These are phyloP conservation scores for Cucumis sativus DNA, from an alignment of 306 rosid species.

Conservation along the genomic window Cucumber_9930_V3 NC_026660.2:10680001-10680500, in stretches of 20 bases:
- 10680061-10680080: slow-evolving; percentile 14
- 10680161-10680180: slow-evolving; percentile 19
- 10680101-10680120: slow-evolving; percentile 9
- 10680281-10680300: slow-evolving; percentile 32
- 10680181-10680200: slow-evolving; percentile 33
- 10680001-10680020: slow-evolving; percentile 35
- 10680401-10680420: slow-evolving; percentile 54
- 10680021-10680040: slow-evolving; percentile 43
- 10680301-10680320: slow-evolving; percentile 43
- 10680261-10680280: slow-evolving; percentile 10
- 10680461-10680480: slow-evolving; percentile 59
- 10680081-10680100: slow-evolving; percentile 14
- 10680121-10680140: slow-evolving; percentile 21
- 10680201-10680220: slow-evolving; percentile 34
- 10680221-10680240: slow-evolving; percentile 22
- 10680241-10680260: neutral
- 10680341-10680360: slow-evolving; percentile 5
- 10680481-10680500: slow-evolving; percentile 33
- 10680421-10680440: slow-evolving; percentile 61
- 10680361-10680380: neutral
- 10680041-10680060: neutral
- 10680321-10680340: slow-evolving; percentile 63
- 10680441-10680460: slow-evolving; percentile 65
- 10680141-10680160: slow-evolving; percentile 25
- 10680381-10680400: neutral